These are phyloP conservation scores for Rossbeevera mucosa DNA, from an alignment of 768 basidiomycete genomes.

Conservation along the genomic window DNA sequence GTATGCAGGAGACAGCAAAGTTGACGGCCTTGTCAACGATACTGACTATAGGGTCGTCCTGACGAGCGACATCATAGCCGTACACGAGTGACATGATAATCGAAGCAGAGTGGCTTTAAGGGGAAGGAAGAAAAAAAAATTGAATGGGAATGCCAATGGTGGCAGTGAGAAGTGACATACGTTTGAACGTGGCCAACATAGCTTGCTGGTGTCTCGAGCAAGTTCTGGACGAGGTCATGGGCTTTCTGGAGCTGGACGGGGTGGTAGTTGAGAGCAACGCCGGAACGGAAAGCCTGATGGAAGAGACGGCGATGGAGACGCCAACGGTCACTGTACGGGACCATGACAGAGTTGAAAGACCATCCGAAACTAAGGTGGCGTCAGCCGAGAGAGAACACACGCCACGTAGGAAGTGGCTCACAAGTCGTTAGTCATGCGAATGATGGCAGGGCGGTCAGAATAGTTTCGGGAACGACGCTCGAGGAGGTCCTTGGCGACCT, in stretches of 20 bases:
- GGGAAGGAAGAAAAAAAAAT: neutral
- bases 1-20: constrained; percentile 19
- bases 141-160: neutral
- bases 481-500: constrained; percentile 39
- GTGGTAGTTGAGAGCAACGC: constrained; percentile 18
- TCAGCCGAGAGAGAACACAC: neutral
- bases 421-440: constrained; percentile 29
- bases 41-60: constrained; percentile 24
- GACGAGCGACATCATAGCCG: constrained; percentile 24
- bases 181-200: constrained; percentile 23
- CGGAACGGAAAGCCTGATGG: constrained; percentile 24
- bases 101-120: constrained; percentile 20
- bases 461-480: constrained; percentile 43
- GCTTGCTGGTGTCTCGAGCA: constrained; percentile 19
- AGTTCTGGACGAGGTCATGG: constrained; percentile 22
- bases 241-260: constrained; percentile 24
- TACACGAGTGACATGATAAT: constrained; percentile 31
- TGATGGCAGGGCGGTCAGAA: constrained; percentile 37
- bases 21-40: constrained; percentile 24
- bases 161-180: constrained; percentile 7
- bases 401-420: constrained; percentile 2
- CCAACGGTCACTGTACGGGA: constrained; percentile 27
- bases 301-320: constrained; percentile 28
- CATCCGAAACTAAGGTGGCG: constrained; percentile 23
- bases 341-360: constrained; percentile 27